phyloP scores from a whole-genome alignment of 2,329 filamentous ascomycete species.

The Claviceps quebecensis region DNA sequence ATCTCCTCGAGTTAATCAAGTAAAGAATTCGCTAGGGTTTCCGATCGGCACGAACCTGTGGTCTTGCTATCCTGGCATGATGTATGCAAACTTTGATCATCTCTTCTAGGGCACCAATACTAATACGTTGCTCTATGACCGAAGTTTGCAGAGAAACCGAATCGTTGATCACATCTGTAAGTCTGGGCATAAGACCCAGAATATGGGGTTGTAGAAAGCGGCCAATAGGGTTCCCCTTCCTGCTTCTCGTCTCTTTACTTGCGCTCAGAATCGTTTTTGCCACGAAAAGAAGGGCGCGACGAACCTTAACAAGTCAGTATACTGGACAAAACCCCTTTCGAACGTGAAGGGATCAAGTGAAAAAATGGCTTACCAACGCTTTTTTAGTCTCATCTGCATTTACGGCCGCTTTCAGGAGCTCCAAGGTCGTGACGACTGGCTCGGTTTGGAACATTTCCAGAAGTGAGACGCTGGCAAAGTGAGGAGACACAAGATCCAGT shows the following conservation, averaged over 20 bases:
- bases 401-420: conserved; percentile 67
- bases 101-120: conserved; percentile 72
- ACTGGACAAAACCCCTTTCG: background rate
- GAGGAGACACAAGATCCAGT: conserved; percentile 52
- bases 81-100: conserved; percentile 66
- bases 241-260: conserved; percentile 29
- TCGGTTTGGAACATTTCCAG: conserved; percentile 59
- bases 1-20: conserved; percentile 4
- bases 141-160: conserved; percentile 36
- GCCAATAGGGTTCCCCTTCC: conserved; percentile 45
- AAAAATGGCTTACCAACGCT: conserved; percentile 34
- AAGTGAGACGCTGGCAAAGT: conserved; percentile 54
- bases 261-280: conserved; percentile 25
- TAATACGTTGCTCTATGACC: conserved; percentile 57
- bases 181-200: conserved; percentile 70
- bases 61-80: conserved; percentile 64
- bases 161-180: conserved; percentile 69
- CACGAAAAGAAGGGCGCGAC: conserved; percentile 33
- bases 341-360: too few relatives aligned
- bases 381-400: conserved; percentile 48
- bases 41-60: conserved; percentile 48
- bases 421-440: conserved; percentile 60
- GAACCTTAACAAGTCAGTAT: conserved; percentile 23
- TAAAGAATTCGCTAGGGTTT: background rate
- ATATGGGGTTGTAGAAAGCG: conserved; percentile 72